Conservation (phyloP, 2,329 filamentous ascomycete genomes). For the Seiridium cupressi region DNA sequence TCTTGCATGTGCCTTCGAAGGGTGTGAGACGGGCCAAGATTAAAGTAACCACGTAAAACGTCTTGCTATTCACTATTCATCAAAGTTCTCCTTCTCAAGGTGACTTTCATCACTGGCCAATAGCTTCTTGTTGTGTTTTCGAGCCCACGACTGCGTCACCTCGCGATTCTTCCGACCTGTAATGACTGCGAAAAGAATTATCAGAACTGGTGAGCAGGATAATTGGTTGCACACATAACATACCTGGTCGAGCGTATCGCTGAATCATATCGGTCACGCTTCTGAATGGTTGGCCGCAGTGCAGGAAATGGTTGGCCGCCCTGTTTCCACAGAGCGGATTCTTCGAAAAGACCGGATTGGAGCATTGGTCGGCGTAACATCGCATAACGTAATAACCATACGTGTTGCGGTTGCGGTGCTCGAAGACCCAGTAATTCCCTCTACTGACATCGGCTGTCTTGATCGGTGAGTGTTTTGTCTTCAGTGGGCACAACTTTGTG, state of each 20-base stretch:
- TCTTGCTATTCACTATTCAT: background rate
- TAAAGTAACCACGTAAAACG: too few species aligned
- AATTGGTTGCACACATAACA: background rate
- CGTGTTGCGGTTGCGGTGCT: background rate
- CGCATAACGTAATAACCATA: conserved; percentile 8
- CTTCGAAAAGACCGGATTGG: conserved; percentile 10
- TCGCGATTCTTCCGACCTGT: background rate
- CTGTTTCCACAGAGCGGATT: conserved; percentile 4
- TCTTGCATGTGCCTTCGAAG: too few species aligned
- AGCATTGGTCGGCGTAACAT: conserved; percentile 7
- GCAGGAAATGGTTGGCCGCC: conserved; percentile 4
- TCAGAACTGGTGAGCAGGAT: background rate
- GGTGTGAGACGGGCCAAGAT: too few species aligned
- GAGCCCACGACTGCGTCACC: background rate
- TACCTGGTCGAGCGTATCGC: conserved; percentile 11
- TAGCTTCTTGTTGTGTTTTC: background rate
- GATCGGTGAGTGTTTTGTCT: background rate
- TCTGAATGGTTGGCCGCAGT: conserved; percentile 6
- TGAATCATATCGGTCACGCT: conserved; percentile 3
- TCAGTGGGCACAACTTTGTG: background rate
- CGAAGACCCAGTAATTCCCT: conserved; percentile 11
- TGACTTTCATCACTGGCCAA: background rate
- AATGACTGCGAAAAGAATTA: conserved; percentile 12
- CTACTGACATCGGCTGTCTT: conserved; percentile 4
- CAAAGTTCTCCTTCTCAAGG: background rate